Evolutionary conservation across 129 eudicot species (phyloP).

Genomic region (Dittrichia graveolens): DNA sequence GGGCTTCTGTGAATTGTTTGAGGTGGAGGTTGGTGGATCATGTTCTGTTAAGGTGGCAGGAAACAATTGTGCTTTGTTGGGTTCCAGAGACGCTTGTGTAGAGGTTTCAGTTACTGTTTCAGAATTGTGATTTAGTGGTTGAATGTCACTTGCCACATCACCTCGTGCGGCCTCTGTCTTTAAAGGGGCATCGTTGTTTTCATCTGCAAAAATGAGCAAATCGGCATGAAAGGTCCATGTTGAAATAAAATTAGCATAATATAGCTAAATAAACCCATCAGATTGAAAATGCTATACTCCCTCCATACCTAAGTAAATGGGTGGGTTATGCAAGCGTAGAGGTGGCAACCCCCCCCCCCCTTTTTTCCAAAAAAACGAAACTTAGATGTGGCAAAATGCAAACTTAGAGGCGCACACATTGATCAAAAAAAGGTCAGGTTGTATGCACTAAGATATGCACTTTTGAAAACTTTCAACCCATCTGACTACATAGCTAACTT

Average conservation of each 20-base stretch:
- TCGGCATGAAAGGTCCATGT: neutral
- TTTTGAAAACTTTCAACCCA: no score
- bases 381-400: no score
- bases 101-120: conserved; percentile 20
- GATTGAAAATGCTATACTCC: neutral
- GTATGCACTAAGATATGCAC: no score
- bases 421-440: no score
- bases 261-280: neutral
- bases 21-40: conserved; percentile 7
- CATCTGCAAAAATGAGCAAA: conserved; percentile 26
- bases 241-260: conserved; percentile 1
- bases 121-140: conserved; percentile 11
- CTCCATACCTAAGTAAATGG: neutral
- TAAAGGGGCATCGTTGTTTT: conserved; percentile 10
- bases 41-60: conserved; percentile 22
- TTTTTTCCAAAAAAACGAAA: no score
- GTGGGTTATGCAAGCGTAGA: no score
- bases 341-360: no score
- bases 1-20: conserved; percentile 21
- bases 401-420: no score
- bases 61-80: conserved; percentile 21
- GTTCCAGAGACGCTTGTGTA: conserved; percentile 16
- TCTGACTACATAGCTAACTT: no score
- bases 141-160: conserved; percentile 23
- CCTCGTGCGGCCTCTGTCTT: neutral